Base-by-base conservation (phyloP, 2,329 filamentous ascomycete genomes). In the Trichophyton benhamiae region DNA sequence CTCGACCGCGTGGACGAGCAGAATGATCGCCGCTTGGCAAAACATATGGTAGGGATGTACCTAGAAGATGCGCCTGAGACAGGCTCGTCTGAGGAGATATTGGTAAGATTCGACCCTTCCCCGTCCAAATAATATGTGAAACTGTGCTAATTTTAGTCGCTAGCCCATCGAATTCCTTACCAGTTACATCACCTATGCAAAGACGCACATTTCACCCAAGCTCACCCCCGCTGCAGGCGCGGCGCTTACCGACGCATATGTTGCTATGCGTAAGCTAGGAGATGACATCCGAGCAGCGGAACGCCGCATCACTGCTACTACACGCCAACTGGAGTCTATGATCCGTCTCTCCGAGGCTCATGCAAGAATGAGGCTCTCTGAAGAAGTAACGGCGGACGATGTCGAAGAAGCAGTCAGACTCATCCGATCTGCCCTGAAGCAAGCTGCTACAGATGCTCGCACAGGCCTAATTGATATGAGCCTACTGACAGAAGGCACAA, bases 401-500 rank as follows among this genome's bases (percentile, higher is more conserved):
- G 95, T 99, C 4, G 78, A 84, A 58, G 94, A 99, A 77, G 91
- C 94, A 0, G 89, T 95, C 55, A 87, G 94, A 9, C 80, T 99
- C 48, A 99, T 99, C 75, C 90, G 92, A 70, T 88, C 86, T 0
- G 94, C 95, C 0, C 84, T 99, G 70, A 97, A 97, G 80, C 95
- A 95, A 66, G 89, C 92, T 0, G 94, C 94, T n/a, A 99, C 95
- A 0, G 95, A 99, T 72, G 79, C 89, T 0, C 82, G 95, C 68
- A 89, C 87, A 0, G 94, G 94, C 61, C 81, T 96, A 62, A 97
- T 99, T 69, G 94, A 99, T 72, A 97, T 99, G 94, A 88, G 88
- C 61, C 79, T 99, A 57, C 79, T 99, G 65, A 96, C 91, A 0
- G 94, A 97, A 71, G 94, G 94, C n/a, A 95, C 89, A 1, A 91